A percentile compares a stretch with the other conserved stretches of the same genome.
These are phyloP conservation scores for Puccinia hordei DNA, from an alignment of 1,284 basidiomycete species.

Conservation along the genomic window DNA sequence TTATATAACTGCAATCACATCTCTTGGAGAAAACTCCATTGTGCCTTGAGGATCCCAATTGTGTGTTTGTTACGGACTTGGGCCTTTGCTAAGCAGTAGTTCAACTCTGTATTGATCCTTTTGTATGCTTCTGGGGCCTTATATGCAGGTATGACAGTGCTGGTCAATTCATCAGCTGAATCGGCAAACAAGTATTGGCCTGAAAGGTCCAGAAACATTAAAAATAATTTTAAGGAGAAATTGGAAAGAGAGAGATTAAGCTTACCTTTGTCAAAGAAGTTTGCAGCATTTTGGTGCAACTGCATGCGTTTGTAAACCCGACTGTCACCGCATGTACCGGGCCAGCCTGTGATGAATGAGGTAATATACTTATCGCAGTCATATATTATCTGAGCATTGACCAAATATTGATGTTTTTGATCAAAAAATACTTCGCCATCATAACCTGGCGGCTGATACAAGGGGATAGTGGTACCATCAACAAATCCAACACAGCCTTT, in stretches of 20 bases:
- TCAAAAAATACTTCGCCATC: too few relatives aligned
- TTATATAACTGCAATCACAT: background rate
- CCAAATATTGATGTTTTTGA: too few relatives aligned
- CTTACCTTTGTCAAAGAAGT: constrained; percentile 17
- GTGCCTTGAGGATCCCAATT: background rate
- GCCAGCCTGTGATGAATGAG: too few relatives aligned
- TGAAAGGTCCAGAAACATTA: background rate
- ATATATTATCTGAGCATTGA: too few relatives aligned
- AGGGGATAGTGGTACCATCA: too few relatives aligned
- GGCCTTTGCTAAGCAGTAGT: constrained; percentile 20
- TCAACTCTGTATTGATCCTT: constrained; percentile 1
- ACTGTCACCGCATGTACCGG: too few relatives aligned
- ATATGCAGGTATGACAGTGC: too few relatives aligned
- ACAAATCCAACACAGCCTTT: too few relatives aligned
- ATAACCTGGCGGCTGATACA: too few relatives aligned
- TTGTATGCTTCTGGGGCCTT: background rate
- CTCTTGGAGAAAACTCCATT: background rate
- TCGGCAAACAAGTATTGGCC: constrained; percentile 11
- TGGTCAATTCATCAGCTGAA: constrained; percentile 6
- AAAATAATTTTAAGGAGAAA: background rate
- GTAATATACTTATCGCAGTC: too few relatives aligned
- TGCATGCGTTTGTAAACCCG: background rate
- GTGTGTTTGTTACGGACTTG: background rate
- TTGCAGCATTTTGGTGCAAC: background rate
- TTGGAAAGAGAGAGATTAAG: background rate